Percentiles rank a stretch among this genome's conserved stretches.
Conservation (phyloP, 768 basidiomycete species). For the Rhodosporidiobolus odoratus region DNA sequence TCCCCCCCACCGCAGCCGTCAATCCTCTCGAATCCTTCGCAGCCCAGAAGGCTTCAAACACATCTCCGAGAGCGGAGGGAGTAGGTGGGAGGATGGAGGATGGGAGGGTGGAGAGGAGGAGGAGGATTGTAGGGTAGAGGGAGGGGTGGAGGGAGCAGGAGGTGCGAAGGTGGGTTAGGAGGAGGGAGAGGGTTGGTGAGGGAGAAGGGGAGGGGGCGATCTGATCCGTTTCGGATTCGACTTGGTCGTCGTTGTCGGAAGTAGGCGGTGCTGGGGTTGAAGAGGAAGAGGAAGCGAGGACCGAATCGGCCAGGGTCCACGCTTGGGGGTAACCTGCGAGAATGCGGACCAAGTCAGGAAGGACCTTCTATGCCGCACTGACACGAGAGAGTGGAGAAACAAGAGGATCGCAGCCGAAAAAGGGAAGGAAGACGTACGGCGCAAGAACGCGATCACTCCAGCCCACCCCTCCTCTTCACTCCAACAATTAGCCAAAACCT, state of each 20-base stretch:
- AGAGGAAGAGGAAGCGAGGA: too few relatives aligned
- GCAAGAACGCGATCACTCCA: conserved; percentile 27
- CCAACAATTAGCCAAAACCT: conserved; percentile 35
- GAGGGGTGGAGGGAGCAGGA: conserved; percentile 72
- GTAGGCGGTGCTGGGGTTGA: conserved; percentile 28
- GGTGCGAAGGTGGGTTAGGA: conserved; percentile 69
- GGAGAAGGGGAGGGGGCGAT: conserved; percentile 5
- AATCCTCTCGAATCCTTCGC: conserved; percentile 67
- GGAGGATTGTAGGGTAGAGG: conserved; percentile 74
- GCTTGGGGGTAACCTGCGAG: conserved; percentile 27
- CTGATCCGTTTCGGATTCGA: conserved; percentile 44
- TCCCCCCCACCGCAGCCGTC: conserved; percentile 49
- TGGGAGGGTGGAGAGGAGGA: conserved; percentile 77
- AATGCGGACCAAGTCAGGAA: background rate
- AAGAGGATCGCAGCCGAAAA: background rate
- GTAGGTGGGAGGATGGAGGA: conserved; percentile 46
- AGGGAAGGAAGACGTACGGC: background rate
- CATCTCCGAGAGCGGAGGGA: conserved; percentile 48
- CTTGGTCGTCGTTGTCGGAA: conserved; percentile 48
- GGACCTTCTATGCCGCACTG: too few relatives aligned
- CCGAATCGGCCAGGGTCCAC: conserved; percentile 26
- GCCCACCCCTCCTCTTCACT: conserved; percentile 34
- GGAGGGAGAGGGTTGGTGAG: conserved; percentile 48
- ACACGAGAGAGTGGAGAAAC: too few relatives aligned
- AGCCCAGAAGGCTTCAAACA: conserved; percentile 77